These are phyloP conservation scores for Boletus barrowsii DNA, from an alignment of 768 basidiomycete species.

Conservation along the genomic window DNA sequence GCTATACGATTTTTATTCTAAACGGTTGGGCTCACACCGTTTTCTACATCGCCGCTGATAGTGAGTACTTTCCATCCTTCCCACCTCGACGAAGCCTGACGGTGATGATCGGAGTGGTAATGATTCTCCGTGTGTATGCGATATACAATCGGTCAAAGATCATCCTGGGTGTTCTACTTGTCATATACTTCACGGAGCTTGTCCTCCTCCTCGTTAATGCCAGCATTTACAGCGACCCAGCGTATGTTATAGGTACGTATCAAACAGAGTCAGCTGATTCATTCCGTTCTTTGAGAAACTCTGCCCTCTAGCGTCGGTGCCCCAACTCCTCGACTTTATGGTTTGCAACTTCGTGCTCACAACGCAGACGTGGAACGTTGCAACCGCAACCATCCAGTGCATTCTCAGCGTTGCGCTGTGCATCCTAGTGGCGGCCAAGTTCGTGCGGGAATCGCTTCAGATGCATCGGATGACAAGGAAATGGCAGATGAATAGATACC, in stretches of 20 bases:
- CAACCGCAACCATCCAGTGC: not conserved
- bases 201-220: not conserved
- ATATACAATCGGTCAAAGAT: too few relatives aligned
- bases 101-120: too few relatives aligned
- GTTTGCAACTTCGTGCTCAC: not conserved
- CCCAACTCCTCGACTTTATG: not conserved
- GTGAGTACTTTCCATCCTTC: too few relatives aligned
- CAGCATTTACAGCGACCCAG: not conserved
- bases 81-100: too few relatives aligned
- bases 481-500: not conserved
- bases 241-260: not conserved
- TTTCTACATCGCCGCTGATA: too few relatives aligned
- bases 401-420: not conserved
- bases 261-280: not conserved
- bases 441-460: not conserved
- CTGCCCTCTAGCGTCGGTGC: not conserved
- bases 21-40: too few relatives aligned
- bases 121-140: too few relatives aligned
- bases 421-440: not conserved
- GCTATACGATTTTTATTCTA: too few relatives aligned
- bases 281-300: not conserved
- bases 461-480: not conserved
- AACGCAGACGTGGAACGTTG: not conserved
- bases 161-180: too few relatives aligned
- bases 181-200: not conserved